Percentiles rank a stretch among this genome's conserved stretches.
phyloP scores from a whole-genome alignment of 352 stramenopile genomes.

The Phytophthora tentaculata region DNA sequence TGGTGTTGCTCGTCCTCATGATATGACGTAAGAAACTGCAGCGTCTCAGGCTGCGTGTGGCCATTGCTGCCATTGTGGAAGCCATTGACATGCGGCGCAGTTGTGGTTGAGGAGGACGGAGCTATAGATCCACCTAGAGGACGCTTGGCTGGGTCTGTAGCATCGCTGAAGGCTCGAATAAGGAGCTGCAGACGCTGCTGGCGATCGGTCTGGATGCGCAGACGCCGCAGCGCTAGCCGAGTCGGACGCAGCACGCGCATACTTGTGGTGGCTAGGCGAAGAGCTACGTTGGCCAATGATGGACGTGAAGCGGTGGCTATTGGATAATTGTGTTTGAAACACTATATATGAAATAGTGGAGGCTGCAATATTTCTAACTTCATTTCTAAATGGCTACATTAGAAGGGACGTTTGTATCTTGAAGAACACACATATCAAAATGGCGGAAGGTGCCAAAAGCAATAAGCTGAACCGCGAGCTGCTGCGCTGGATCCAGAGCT shows the following conservation, averaged over 20 bases:
- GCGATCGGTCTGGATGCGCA: conserved; percentile 25
- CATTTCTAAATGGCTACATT: conserved; percentile 5
- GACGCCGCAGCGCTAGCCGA: conserved; percentile 45
- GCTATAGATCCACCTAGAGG: neutral
- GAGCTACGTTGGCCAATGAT: conserved; percentile 43
- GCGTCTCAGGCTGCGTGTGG: conserved; percentile 8
- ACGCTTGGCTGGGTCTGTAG: conserved; percentile 35
- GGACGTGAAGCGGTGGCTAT: conserved; percentile 14
- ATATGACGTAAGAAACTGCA: conserved; percentile 40
- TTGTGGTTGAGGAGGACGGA: neutral
- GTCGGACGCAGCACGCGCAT: conserved; percentile 49
- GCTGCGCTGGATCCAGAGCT: conserved; percentile 92
- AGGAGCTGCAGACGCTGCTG: conserved; percentile 42
- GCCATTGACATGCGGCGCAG: conserved; percentile 29
- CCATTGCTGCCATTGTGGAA: conserved; percentile 16
- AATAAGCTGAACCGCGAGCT: conserved; percentile 91
- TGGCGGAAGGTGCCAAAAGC: conserved; percentile 20
- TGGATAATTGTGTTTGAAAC: neutral
- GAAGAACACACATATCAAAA: conserved; percentile 22
- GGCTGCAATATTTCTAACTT: neutral
- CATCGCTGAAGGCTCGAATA: conserved; percentile 51
- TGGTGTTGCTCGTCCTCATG: conserved; percentile 36
- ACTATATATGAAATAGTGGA: neutral
- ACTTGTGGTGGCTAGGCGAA: conserved; percentile 16
- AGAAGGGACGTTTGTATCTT: conserved; percentile 12